A percentile compares a stretch with the other conserved stretches of the same genome.
Evolutionary conservation across 257 asterid species (phyloP).

Genomic region (Leonotis leonurus): DNA sequence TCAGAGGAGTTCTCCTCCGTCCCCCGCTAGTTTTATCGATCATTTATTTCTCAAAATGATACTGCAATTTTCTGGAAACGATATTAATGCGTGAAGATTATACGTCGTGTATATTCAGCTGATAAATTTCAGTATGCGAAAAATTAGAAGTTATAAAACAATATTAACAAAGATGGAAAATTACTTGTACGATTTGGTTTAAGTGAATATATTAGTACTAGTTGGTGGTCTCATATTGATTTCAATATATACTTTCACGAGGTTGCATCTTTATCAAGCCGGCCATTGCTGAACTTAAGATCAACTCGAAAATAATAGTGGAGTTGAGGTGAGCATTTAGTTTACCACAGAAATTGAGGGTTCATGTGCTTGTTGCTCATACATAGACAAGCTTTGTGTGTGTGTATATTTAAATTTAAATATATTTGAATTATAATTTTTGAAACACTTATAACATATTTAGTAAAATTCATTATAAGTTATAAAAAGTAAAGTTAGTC

Average conservation of each 20-base stretch:
- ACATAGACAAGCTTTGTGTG: not conserved
- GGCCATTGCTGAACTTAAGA: too few relatives aligned
- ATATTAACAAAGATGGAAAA: not conserved
- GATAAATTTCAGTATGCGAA: not conserved
- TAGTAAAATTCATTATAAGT: not conserved
- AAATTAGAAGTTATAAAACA: not conserved
- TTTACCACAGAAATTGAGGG: not conserved
- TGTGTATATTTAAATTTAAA: not conserved
- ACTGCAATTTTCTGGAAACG: not conserved
- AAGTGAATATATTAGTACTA: too few relatives aligned
- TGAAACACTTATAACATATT: too few relatives aligned
- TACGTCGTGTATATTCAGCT: not conserved
- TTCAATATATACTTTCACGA: not conserved
- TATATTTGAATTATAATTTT: too few relatives aligned
- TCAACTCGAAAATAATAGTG: not conserved
- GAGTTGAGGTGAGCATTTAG: not conserved
- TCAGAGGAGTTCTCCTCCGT: not conserved
- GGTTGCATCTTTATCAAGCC: too few relatives aligned
- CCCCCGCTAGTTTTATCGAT: not conserved
- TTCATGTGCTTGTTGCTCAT: not conserved
- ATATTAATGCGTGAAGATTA: not conserved
- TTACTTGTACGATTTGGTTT: not conserved
- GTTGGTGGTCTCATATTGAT: not conserved
- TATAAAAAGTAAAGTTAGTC: not conserved
- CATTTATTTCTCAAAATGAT: not conserved